phyloP scores from a whole-genome alignment of 768 basidiomycete species.

The Guyanaporus albipodus region DNA sequence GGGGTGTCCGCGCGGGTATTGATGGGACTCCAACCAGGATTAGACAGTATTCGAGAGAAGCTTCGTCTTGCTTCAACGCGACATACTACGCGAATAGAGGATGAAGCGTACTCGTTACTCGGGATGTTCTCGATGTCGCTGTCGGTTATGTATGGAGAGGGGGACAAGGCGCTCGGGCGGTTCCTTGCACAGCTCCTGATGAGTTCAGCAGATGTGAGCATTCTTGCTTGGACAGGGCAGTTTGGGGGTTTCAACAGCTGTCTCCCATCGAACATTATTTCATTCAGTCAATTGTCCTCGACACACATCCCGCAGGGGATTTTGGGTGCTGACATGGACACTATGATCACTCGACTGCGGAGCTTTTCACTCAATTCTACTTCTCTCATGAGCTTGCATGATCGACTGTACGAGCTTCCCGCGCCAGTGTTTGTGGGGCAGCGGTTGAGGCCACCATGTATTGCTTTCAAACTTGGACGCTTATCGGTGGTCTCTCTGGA shows the following conservation, averaged over 20 bases:
- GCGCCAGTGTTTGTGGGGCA: neutral
- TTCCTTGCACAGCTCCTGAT: neutral
- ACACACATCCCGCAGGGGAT: neutral
- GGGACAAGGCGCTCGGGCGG: neutral
- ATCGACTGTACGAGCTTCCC: neutral
- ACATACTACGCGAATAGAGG: neutral
- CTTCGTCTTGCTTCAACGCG: neutral
- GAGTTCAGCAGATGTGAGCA: neutral
- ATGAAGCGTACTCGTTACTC: neutral
- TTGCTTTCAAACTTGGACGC: neutral
- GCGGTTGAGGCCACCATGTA: neutral
- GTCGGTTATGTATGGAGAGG: neutral
- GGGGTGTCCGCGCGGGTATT: no score
- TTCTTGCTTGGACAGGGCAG: neutral
- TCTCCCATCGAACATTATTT: neutral
- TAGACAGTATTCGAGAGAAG: neutral
- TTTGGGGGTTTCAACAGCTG: neutral
- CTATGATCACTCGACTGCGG: neutral
- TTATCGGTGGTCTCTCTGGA: neutral
- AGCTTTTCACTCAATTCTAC: neutral
- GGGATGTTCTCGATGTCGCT: neutral
- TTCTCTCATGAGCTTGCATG: neutral
- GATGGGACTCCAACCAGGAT: neutral
- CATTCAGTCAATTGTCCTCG: neutral
- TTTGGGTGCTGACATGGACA: neutral